Evolutionary conservation across 1,284 basidiomycete genomes (phyloP), one percentile per base, ranked within the genome.

Genomic region (Hymenochaete sp.): DNA sequence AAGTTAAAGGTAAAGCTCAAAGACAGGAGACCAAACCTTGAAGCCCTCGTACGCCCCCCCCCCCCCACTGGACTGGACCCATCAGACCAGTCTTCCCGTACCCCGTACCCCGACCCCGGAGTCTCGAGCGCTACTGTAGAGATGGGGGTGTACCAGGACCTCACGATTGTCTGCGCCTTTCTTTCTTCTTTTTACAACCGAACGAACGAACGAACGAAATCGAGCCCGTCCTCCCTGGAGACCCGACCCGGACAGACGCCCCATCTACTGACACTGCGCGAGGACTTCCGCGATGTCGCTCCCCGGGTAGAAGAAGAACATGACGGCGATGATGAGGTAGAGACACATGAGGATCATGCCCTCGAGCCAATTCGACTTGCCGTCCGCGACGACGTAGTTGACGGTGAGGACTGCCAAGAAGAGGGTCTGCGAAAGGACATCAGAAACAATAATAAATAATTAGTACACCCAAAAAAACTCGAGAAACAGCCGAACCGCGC

Each of bases 251-350:
- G 19, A 38, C 33, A 35, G n/a, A 37, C 19, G 22, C 11, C 9
- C 18, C n/a, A n/a, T 42, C 38, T 27, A 49, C 4, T 36, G 40
- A 42, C 47, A 49, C 25, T 22, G 7, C 16, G 47, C 47, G 13
- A 49, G 32, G 22, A 45, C 47, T 4, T 39, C 22, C 6, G 38
- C 27, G 26, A 50, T 40, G 44, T 47, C 41, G 41, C 45, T 54
- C 67, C 74, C 74, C 43, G 75, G 75, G 55, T 79, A 79, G 55
- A 67, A 82, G 77, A 77, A 82, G 59, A 81, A 82, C 1, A 70
- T 72, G 13, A 79, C 65, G 5, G 65, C 77, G 27, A 81, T 66
- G 42, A 82, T 80, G 32, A 77, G 49, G 58, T 82, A 82, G 13
- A 82, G 64, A 73, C 72, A 69, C 57, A 77, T 69, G 10, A 77